Base-by-base conservation (phyloP, 495 filamentous ascomycete species). In the Penicillium paradoxum region DNA sequence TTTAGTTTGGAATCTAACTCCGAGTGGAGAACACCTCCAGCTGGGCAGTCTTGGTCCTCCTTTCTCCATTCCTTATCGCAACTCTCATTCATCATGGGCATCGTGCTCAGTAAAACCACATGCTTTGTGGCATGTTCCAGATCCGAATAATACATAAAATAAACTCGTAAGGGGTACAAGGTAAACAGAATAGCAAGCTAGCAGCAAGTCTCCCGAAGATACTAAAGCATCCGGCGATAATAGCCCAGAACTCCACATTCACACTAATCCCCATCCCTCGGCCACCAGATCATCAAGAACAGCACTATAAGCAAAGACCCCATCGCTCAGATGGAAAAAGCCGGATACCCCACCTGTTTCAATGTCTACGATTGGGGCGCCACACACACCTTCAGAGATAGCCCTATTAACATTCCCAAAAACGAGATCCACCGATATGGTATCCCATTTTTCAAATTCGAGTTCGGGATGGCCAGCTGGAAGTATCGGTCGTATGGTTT, bases 301-400 rank as follows among this genome's bases (percentile, higher is more conserved):
- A 11, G 65, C 57, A 40, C n/a, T 51, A 6, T 58, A 32, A 51
- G 41, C 60, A 48, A 66, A 59, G 10, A 54, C 50, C 56, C 62
- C 59, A 61, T 66, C 52, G 15, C 54, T 59, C 21, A 59, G 45
- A 57, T 65, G 56, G 34, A 68, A 68, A 42, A 65, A 64, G 32
- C 65, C 65, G 32, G 25, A 41, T 11, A 63, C 57, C 18, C 53
- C 63, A 40, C 57, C 57, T 17, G 59, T 55, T 14, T 63, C 53
- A 48, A 54, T 53, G 32, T 68, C 44, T 6, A 66, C 62, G 29
- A 65, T 60, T 47, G 57, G 62, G 36, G 65, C 65, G 19, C 65
- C 65, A 43, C 62, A 61, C 22, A 65, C 53, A 34, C 63, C 55
- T 11, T 66, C 52, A 9, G 49, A 56, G 41, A 68, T 58, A 47